Evolutionary conservation across 176 grass and related monocot species (phyloP).

Genomic region (Canna indica): DNA sequence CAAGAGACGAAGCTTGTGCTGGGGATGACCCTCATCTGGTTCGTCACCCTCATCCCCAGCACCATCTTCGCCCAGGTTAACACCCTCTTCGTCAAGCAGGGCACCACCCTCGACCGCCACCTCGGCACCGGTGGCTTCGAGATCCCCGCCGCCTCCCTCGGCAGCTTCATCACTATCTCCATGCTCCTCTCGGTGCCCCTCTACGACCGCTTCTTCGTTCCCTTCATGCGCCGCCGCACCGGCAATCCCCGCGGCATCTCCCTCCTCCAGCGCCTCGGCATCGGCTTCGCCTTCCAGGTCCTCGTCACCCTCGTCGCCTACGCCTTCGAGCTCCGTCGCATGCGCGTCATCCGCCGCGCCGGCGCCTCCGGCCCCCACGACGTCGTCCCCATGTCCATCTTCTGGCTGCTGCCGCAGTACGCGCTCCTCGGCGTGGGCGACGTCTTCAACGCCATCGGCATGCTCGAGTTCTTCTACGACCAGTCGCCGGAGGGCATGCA

Average conservation of each 20-base stretch:
- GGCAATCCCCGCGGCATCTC: slow-evolving; percentile 63
- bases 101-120: slow-evolving; percentile 51
- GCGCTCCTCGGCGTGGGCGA: slow-evolving; percentile 51
- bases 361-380: background rate
- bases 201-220: slow-evolving; percentile 68
- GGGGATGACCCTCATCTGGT: slow-evolving; percentile 47
- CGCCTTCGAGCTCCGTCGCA: slow-evolving; percentile 38
- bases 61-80: slow-evolving; percentile 65
- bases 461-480: slow-evolving; percentile 81
- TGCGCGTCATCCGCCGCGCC: slow-evolving; percentile 16
- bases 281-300: slow-evolving; percentile 42
- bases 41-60: slow-evolving; percentile 50
- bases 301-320: slow-evolving; percentile 37
- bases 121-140: slow-evolving; percentile 15
- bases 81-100: slow-evolving; percentile 76
- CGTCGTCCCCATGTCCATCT: slow-evolving; percentile 58
- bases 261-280: slow-evolving; percentile 54
- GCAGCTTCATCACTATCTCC: slow-evolving; percentile 45
- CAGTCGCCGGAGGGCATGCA: slow-evolving; percentile 67
- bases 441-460: slow-evolving; percentile 59
- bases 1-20: slow-evolving; percentile 52
- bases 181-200: slow-evolving; percentile 47
- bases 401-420: slow-evolving; percentile 83
- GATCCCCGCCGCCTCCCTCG: slow-evolving; percentile 50
- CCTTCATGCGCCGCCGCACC: slow-evolving; percentile 39